phyloP scores from a whole-genome alignment of 2,329 filamentous ascomycete genomes.

The Cercospora sp. region DNA sequence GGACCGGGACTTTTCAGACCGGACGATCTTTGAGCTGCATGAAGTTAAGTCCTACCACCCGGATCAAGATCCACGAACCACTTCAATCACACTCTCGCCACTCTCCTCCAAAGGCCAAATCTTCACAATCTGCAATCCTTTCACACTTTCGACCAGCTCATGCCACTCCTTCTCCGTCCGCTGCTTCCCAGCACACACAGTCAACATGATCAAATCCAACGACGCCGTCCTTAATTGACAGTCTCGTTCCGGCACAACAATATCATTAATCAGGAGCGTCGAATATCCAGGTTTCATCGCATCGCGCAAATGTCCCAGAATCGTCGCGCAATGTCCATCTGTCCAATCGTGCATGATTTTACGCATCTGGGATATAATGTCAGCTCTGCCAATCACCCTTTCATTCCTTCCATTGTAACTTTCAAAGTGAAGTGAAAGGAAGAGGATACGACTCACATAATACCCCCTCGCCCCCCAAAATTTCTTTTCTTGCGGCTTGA shows the following conservation, averaged over 20 bases:
- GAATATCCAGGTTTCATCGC: not conserved
- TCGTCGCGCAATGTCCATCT: not conserved
- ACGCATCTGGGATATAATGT: not conserved
- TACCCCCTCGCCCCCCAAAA: not conserved
- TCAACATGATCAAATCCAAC: slow-evolving; percentile 1
- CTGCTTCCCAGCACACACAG: not conserved
- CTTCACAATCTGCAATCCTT: slow-evolving; percentile 6
- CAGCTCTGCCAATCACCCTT: no score
- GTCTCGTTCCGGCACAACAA: not conserved
- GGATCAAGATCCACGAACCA: not conserved
- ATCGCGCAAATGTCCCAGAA: not conserved
- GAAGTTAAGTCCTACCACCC: not conserved
- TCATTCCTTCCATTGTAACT: no score
- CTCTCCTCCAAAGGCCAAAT: slow-evolving; percentile 3
- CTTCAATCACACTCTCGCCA: slow-evolving; percentile 6
- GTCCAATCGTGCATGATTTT: slow-evolving; percentile 1
- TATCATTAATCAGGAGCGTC: not conserved
- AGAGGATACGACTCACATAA: not conserved
- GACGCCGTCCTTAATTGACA: not conserved
- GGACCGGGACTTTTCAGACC: no score
- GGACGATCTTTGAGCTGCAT: not conserved
- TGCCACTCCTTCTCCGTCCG: slow-evolving; percentile 8
- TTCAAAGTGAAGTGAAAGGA: no score
- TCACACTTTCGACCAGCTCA: not conserved
- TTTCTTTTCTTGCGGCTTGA: not conserved